Evolutionary conservation across 2,329 filamentous ascomycete species (phyloP).

Genomic region (Hymenoscyphus fructigenus): DNA sequence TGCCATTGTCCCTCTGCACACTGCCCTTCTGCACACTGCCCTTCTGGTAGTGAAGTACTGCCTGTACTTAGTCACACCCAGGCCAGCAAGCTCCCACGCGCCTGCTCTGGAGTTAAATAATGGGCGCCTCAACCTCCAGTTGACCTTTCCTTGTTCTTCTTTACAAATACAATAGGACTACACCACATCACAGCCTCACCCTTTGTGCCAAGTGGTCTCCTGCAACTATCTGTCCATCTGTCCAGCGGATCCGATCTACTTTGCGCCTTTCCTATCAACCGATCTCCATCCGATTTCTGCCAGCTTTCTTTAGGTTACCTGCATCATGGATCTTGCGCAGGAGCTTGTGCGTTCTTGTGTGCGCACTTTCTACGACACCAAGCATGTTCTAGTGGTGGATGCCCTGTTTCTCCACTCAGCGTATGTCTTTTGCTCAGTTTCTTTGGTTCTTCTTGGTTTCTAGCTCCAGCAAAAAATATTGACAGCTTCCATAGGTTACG

Average conservation of each 20-base stretch:
- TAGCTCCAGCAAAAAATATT: slow-evolving; percentile 22
- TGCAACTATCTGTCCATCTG: neutral
- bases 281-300: neutral
- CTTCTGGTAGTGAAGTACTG: no score
- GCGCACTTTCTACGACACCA: slow-evolving; percentile 78
- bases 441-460: neutral
- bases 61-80: no score
- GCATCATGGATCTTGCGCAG: slow-evolving; percentile 64
- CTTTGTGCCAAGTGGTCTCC: slow-evolving; percentile 3
- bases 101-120: slow-evolving; percentile 24
- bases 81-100: no score
- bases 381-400: slow-evolving; percentile 79
- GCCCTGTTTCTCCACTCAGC: slow-evolving; percentile 74
- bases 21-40: no score
- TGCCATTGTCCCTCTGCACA: neutral
- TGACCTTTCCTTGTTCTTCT: slow-evolving; percentile 15
- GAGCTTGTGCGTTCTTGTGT: slow-evolving; percentile 82
- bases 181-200: slow-evolving; percentile 12
- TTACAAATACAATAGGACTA: neutral
- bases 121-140: slow-evolving; percentile 17
- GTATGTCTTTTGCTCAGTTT: slow-evolving; percentile 42
- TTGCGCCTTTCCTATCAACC: neutral
- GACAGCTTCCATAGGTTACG: slow-evolving; percentile 56
- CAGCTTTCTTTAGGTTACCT: neutral
- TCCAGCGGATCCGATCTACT: neutral